Base-by-base conservation (phyloP, 345 rosid species). In the Boechera retrofracta region DNA sequence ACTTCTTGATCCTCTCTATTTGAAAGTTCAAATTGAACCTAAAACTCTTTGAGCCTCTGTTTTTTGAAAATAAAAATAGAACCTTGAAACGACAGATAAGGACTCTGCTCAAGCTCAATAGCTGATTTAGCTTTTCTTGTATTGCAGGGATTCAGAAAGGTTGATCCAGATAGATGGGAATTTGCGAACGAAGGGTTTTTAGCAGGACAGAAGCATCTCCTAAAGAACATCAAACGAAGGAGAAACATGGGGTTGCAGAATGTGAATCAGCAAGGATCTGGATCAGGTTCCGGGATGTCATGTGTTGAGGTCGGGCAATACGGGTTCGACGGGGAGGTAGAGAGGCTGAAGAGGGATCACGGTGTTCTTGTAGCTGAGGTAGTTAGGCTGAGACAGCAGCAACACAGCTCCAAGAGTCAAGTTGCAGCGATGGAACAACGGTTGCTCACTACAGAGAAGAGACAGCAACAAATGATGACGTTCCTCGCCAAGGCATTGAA, bases 161-260 rank as follows among this genome's bases (percentile, higher is more conserved):
- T 94, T 6, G 92, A 94, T 83, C 91, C 97, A 6, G 97, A 94
- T 41, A 79, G 86, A 33, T 94, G 98, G 97, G 97, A 92, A 75
- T 94, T 94, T 48, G 95, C 95, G 7, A 89, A 88, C 36, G 98
- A 90, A 80, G 94, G 97, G 47, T 94, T 94, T 79, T 69, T 90
- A 42, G 87, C 93, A 59, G 98, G 97, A n/a, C 92, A 90, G 65
- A 88, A 79, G 79, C 92, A 90, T 53, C 87, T 94, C 13, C n/a
- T 92, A 70, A 92, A 89, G 86, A 83, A 69, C 45, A 92, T 94
- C 64, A 92, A 78, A 84, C 84, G 98, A 81, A 83, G 95, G 76
- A 76, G 96, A 58, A 74, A 89, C 56, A 64, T 85, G 13, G 64
- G 61, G 32, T 6, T 18, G 0, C 81, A 72, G 16, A 72, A 29